Conservation (phyloP, 2,329 filamentous ascomycete species). For the Arthrobotrys entomopaga region DNA sequence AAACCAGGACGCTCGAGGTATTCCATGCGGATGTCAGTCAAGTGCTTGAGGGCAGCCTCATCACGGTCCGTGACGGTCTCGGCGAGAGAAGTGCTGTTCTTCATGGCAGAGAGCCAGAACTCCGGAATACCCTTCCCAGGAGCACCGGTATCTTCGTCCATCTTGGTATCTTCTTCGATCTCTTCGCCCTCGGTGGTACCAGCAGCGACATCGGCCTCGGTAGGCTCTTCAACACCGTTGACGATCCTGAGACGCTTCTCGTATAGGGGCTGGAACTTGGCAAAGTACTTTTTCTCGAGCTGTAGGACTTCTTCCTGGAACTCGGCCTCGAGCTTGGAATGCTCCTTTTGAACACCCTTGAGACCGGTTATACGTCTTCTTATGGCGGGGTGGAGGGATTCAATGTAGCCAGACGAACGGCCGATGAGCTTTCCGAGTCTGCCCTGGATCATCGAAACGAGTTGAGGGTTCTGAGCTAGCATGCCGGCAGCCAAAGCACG, state of each 20-base stretch:
- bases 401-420: constrained; percentile 95
- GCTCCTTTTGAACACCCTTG: constrained; percentile 98
- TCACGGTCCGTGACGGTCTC: constrained; percentile 99
- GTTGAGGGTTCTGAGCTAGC: constrained; percentile 92
- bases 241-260: constrained; percentile 92
- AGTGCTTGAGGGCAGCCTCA: constrained; percentile 87
- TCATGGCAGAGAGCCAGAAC: constrained; percentile 99
- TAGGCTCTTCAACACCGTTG: constrained; percentile 86
- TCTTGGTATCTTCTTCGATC: constrained; percentile 67
- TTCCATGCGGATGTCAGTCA: constrained; percentile 97
- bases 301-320: constrained; percentile 98
- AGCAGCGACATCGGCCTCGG: constrained; percentile 83
- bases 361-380: constrained; percentile 93
- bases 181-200: constrained; percentile 69
- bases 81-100: constrained; percentile 95
- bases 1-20: constrained; percentile 98
- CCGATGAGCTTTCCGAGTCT: constrained; percentile 93
- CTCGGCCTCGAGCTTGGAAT: constrained; percentile 96
- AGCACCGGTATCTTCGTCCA: constrained; percentile 65
- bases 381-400: constrained; percentile 88
- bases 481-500: constrained; percentile 86
- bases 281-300: constrained; percentile 99
- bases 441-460: constrained; percentile 97
- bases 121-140: constrained; percentile 86
- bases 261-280: constrained; percentile 97